Conservation (phyloP, 176 grass and related monocot genomes). For the Musa acuminata region DNA sequence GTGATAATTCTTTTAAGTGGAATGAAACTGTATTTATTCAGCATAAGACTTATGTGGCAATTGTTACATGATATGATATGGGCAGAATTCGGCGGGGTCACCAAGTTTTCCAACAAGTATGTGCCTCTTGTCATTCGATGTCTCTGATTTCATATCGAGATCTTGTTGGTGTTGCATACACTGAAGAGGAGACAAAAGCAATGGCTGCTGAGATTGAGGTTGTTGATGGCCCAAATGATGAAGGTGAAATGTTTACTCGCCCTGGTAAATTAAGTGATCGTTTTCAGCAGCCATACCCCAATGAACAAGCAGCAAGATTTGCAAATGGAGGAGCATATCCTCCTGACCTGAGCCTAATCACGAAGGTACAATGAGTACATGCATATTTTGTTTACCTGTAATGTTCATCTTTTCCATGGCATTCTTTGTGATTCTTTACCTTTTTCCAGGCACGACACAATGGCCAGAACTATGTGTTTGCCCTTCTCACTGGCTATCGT, state of each 20-base stretch:
- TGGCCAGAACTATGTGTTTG: conserved; percentile 93
- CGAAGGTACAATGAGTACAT: conserved; percentile 46
- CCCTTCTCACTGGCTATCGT: conserved; percentile 92
- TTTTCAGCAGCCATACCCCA: conserved; percentile 83
- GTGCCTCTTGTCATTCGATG: conserved; percentile 95
- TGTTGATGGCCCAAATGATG: conserved; percentile 87
- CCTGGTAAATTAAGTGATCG: conserved; percentile 87
- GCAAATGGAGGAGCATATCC: conserved; percentile 97
- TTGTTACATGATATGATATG: neutral
- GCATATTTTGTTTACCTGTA: conserved; percentile 8
- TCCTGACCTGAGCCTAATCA: conserved; percentile 90
- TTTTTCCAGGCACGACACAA: conserved; percentile 70
- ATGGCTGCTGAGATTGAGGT: conserved; percentile 99
- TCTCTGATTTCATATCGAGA: conserved; percentile 94
- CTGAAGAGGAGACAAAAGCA: conserved; percentile 93
- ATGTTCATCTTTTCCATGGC: conserved; percentile 5
- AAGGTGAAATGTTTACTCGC: conserved; percentile 92
- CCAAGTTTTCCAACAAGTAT: conserved; percentile 97
- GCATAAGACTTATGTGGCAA: neutral
- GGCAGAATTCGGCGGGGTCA: conserved; percentile 93
- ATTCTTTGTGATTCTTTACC: conserved; percentile 3
- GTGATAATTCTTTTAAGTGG: neutral
- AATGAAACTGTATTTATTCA: neutral
- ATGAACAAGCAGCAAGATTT: conserved; percentile 95
- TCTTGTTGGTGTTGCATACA: conserved; percentile 94